These are phyloP conservation scores for Aspergillus sp. DNA, from an alignment of 2,329 filamentous ascomycete genomes.

Conservation along the genomic window DNA sequence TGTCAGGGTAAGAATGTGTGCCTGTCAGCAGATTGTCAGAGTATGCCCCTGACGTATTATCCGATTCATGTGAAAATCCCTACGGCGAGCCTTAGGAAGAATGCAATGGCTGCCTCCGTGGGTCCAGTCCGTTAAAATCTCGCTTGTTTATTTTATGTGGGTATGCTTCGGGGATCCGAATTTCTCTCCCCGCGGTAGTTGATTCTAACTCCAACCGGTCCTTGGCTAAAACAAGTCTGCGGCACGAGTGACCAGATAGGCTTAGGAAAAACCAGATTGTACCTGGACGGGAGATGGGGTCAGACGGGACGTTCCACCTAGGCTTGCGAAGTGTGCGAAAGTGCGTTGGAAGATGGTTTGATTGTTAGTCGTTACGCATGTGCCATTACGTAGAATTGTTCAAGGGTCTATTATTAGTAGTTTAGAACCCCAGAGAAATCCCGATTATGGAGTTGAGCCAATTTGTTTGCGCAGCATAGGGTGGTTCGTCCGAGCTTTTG, in stretches of 20 bases:
- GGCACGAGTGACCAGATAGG: constrained; percentile 4
- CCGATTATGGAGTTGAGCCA: not conserved
- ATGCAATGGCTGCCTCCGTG: no score
- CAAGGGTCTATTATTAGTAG: not conserved
- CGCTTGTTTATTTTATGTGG: not conserved
- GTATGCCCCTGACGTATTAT: no score
- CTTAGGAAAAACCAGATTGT: not conserved
- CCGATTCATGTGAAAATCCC: no score
- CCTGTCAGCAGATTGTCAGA: no score
- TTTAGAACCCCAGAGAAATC: not conserved
- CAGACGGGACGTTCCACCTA: not conserved
- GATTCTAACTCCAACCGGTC: constrained; percentile 12
- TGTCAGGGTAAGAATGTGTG: no score
- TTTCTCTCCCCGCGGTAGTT: constrained; percentile 5
- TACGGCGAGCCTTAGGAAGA: no score
- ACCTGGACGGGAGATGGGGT: not conserved
- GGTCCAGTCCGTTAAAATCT: not conserved
- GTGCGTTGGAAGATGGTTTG: not conserved
- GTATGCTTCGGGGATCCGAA: not conserved
- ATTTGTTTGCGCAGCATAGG: not conserved
- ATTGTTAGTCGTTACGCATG: not conserved
- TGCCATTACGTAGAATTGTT: not conserved
- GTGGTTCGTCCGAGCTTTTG: constrained; percentile 4
- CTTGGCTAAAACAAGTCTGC: constrained; percentile 15
- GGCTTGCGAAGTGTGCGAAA: constrained; percentile 1